Evolutionary conservation across 2,329 filamentous ascomycete genomes (phyloP).

Genomic region (Calonectria pauciramosa): DNA sequence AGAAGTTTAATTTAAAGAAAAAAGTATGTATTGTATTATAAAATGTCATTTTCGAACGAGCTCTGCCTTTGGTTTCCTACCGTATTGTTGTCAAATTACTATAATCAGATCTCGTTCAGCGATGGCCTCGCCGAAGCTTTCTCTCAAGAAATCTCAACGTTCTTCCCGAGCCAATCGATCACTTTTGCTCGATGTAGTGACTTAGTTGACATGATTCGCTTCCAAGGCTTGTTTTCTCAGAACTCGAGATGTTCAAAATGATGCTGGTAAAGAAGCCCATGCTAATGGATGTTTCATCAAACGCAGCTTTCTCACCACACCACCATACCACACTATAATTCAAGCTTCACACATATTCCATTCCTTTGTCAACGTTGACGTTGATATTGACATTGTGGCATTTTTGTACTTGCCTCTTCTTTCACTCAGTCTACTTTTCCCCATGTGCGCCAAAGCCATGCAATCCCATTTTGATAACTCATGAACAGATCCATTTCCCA

Average conservation of each 20-base stretch:
- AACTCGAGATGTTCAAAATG: neutral
- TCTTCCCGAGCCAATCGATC: neutral
- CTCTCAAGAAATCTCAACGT: neutral
- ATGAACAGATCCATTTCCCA: neutral
- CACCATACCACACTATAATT: neutral
- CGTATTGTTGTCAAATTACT: neutral
- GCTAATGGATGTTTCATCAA: neutral
- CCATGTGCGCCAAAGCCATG: slow-evolving; percentile 40
- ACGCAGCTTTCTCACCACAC: neutral
- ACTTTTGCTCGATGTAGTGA: neutral
- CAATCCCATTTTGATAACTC: slow-evolving; percentile 29
- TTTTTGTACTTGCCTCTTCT: neutral
- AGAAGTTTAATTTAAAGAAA: slow-evolving; percentile 7
- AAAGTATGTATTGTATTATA: slow-evolving; percentile 9
- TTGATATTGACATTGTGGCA: neutral
- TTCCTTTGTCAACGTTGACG: neutral
- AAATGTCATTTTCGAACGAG: neutral
- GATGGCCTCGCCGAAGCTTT: neutral
- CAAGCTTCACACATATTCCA: neutral
- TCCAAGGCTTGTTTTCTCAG: neutral
- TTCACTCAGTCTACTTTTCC: slow-evolving; percentile 18
- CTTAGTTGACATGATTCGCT: neutral
- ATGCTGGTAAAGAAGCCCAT: neutral
- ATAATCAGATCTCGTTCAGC: neutral
- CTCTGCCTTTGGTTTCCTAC: neutral